These are phyloP conservation scores for Moringa oleifera DNA, from an alignment of 345 rosid species.

Conservation along the genomic window DNA sequence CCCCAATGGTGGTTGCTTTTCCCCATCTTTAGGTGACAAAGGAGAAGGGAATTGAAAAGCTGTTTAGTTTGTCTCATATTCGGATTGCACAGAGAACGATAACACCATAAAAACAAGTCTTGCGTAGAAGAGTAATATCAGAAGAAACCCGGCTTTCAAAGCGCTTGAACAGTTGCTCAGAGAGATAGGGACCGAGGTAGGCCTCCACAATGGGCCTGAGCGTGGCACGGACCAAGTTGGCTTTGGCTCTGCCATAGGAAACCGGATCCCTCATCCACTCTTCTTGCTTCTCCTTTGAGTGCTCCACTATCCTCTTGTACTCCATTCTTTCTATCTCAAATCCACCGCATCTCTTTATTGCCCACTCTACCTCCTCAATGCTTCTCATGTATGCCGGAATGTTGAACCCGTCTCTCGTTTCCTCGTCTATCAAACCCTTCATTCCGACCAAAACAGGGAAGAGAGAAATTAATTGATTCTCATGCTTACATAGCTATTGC, in stretches of 20 bases:
- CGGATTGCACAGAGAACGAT: conserved; percentile 38
- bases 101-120: conserved; percentile 47
- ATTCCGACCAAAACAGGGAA: background rate
- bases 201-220: conserved; percentile 46
- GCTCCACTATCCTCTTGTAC: conserved; percentile 38
- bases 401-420: conserved; percentile 51
- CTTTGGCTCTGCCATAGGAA: conserved; percentile 46
- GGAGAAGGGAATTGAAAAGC: too few species aligned
- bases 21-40: too few species aligned
- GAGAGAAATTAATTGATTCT: too few species aligned
- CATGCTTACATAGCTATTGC: too few species aligned
- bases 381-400: conserved; percentile 63
- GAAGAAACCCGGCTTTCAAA: conserved; percentile 37
- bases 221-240: conserved; percentile 49
- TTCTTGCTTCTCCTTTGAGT: conserved; percentile 38
- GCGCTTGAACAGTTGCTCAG: conserved; percentile 38
- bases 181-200: conserved; percentile 41
- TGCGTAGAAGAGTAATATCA: conserved; percentile 33
- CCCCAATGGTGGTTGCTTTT: too few species aligned
- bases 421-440: conserved; percentile 50
- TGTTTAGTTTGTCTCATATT: conserved; percentile 9
- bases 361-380: conserved; percentile 48
- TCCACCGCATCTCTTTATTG: conserved; percentile 38
- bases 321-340: conserved; percentile 47
- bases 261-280: conserved; percentile 48